A percentile compares a stretch with the other conserved stretches of the same genome.
phyloP scores from a whole-genome alignment of 2,329 filamentous ascomycete genomes.

The Pseudonectria foliicola region DNA sequence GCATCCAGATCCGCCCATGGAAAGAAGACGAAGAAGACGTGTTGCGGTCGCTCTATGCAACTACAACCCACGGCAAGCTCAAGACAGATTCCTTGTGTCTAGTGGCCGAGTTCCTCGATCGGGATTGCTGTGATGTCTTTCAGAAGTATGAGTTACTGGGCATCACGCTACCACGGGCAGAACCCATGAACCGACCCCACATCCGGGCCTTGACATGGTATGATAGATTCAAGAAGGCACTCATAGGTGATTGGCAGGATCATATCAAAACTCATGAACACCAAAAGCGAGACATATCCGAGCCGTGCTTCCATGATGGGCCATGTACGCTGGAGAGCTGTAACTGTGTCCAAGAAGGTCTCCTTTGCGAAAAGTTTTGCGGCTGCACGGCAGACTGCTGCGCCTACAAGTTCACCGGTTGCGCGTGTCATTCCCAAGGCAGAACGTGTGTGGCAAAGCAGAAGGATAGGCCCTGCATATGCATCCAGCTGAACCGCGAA shows the following conservation, averaged over 20 bases:
- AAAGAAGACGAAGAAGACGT: constrained; percentile 41
- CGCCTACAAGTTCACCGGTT: constrained; percentile 59
- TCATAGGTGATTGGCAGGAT: constrained; percentile 48
- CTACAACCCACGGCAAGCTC: constrained; percentile 33
- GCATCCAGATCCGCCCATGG: constrained; percentile 31
- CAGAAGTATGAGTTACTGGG: constrained; percentile 20
- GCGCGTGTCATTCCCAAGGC: constrained; percentile 55
- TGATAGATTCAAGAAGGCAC: constrained; percentile 47
- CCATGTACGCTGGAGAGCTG: constrained; percentile 56
- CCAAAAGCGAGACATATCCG: constrained; percentile 48
- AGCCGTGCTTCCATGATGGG: constrained; percentile 64
- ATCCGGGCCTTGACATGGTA: constrained; percentile 47
- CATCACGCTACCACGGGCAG: constrained; percentile 17
- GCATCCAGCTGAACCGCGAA: constrained; percentile 65
- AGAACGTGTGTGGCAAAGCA: constrained; percentile 51
- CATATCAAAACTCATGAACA: constrained; percentile 49
- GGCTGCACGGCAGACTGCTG: constrained; percentile 53
- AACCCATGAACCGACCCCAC: constrained; percentile 24
- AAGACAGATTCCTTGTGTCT: constrained; percentile 40
- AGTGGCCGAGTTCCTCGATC: constrained; percentile 41
- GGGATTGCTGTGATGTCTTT: constrained; percentile 46
- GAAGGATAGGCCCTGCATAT: constrained; percentile 59
- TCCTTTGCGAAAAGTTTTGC: constrained; percentile 70
- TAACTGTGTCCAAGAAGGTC: constrained; percentile 50
- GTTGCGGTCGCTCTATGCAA: constrained; percentile 40